These are phyloP conservation scores for Leishmania lainsoni DNA, from an alignment of 208 protist species.

Conservation along the genomic window DNA sequence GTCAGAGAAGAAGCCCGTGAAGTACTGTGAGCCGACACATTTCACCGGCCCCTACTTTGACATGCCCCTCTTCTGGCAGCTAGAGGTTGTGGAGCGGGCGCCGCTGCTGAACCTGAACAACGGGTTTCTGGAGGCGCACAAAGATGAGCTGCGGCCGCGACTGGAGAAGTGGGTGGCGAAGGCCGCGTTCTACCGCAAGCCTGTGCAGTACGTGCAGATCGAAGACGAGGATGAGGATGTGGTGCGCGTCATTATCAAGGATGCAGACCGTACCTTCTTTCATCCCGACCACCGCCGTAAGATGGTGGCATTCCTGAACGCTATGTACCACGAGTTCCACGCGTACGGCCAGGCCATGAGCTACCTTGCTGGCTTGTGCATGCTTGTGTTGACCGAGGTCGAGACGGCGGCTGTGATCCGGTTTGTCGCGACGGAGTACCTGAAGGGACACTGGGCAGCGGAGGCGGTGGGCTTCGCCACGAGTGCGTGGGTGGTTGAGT, in stretches of 20 bases:
- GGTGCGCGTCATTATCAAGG: slow-evolving; percentile 92
- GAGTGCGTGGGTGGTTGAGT: slow-evolving; percentile 87
- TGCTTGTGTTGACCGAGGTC: slow-evolving; percentile 81
- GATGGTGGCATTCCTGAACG: slow-evolving; percentile 76
- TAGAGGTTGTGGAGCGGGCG: slow-evolving; percentile 69
- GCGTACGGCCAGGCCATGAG: slow-evolving; percentile 91
- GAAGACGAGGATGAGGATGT: slow-evolving; percentile 85
- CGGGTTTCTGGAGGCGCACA: slow-evolving; percentile 76
- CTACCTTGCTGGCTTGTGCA: slow-evolving; percentile 88
- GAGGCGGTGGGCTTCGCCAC: slow-evolving; percentile 90
- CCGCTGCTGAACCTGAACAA: slow-evolving; percentile 83
- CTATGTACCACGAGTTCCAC: slow-evolving; percentile 85
- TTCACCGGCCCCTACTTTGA: slow-evolving; percentile 83
- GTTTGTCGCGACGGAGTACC: slow-evolving; percentile 78
- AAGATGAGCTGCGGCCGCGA: slow-evolving; percentile 53
- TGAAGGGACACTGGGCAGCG: slow-evolving; percentile 86
- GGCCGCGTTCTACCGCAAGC: slow-evolving; percentile 62
- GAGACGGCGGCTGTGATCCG: slow-evolving; percentile 81
- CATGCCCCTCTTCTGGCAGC: slow-evolving; percentile 82
- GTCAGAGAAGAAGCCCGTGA: slow-evolving; percentile 30
- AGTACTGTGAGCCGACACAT: slow-evolving; percentile 69
- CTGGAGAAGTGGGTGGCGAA: slow-evolving; percentile 73
- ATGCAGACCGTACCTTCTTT: slow-evolving; percentile 88
- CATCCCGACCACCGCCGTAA: slow-evolving; percentile 71
- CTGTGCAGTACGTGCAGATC: slow-evolving; percentile 78